phyloP scores from a whole-genome alignment of 2,329 filamentous ascomycete species.

The Colletotrichum sp. region DNA sequence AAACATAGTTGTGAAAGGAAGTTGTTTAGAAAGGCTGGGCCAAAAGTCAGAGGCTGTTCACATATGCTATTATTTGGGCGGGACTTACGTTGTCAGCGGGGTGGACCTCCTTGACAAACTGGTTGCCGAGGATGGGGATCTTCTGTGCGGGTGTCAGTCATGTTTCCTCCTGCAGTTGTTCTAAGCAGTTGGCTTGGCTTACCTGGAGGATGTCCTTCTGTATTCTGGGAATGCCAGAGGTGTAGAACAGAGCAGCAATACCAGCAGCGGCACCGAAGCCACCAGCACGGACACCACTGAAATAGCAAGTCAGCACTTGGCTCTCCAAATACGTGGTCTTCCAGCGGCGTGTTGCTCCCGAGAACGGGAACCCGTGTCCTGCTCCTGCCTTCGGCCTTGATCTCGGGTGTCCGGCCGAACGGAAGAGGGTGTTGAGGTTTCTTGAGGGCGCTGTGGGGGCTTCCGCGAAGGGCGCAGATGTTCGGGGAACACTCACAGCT shows the following conservation, averaged over 20 bases:
- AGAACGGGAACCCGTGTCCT: not conserved
- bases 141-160: constrained; percentile 42
- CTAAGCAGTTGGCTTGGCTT: constrained; percentile 22
- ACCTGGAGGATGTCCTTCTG: constrained; percentile 65
- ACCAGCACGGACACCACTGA: constrained; percentile 56
- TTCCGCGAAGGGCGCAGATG: not conserved
- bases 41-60: not conserved
- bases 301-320: not conserved
- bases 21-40: constrained; percentile 44
- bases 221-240: constrained; percentile 67
- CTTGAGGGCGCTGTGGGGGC: no score
- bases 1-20: not conserved
- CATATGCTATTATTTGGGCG: no score
- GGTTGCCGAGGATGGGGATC: constrained; percentile 56
- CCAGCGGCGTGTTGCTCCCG: not conserved
- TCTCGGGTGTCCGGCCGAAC: not conserved
- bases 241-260: constrained; percentile 63
- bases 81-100: constrained; percentile 67
- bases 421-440: not conserved
- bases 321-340: not conserved
- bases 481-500: constrained; percentile 53
- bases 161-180: constrained; percentile 25
- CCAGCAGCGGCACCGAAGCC: constrained; percentile 63
- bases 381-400: not conserved
- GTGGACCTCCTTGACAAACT: constrained; percentile 59